Evolutionary conservation across 2,329 filamentous ascomycete genomes (phyloP).

Genomic region (Aspergillus alliaceus): DNA sequence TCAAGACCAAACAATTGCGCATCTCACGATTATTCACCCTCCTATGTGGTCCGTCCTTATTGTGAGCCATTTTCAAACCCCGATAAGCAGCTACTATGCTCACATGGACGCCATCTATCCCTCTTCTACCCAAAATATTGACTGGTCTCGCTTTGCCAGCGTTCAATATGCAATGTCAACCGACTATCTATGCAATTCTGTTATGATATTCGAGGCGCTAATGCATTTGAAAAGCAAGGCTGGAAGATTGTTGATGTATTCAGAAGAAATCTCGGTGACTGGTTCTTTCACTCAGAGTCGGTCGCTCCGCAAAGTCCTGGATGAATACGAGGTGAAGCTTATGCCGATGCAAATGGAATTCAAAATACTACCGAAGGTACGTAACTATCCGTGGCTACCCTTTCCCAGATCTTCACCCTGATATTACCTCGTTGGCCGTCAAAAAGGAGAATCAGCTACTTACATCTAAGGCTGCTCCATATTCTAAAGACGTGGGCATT

Average conservation of each 20-base stretch:
- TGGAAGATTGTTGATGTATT: constrained; percentile 33
- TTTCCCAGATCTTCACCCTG: not conserved
- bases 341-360: constrained; percentile 41
- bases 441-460: no score
- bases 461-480: no score
- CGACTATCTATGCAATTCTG: constrained; percentile 34
- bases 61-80: no score
- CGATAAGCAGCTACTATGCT: no score
- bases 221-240: constrained; percentile 27
- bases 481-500: constrained; percentile 56
- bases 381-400: not conserved
- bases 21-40: no score
- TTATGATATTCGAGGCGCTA: constrained; percentile 36
- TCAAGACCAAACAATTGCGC: no score
- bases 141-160: constrained; percentile 35
- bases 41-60: no score
- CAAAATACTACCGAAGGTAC: not conserved
- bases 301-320: constrained; percentile 47
- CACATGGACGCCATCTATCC: no score
- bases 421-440: no score
- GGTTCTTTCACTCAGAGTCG: constrained; percentile 19
- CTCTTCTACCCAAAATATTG: not conserved
- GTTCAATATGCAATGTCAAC: constrained; percentile 32
- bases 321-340: constrained; percentile 49
- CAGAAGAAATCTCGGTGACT: constrained; percentile 2